Conservation (phyloP, 2,329 filamentous ascomycete species). For the Sclerotinia glacialis region DNA sequence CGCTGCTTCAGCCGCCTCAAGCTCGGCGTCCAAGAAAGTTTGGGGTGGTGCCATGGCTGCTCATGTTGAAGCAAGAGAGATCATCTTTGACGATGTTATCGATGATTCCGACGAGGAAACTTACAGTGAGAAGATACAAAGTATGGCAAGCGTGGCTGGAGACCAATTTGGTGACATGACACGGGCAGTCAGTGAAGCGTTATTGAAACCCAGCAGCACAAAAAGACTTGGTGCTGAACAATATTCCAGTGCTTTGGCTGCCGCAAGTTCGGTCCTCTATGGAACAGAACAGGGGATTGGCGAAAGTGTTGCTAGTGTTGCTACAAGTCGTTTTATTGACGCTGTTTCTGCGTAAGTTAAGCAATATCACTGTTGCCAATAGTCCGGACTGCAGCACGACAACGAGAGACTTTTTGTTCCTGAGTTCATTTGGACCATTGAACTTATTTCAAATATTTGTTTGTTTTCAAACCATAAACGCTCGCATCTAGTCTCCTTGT, state of each 20-base stretch:
- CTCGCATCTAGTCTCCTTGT: too few relatives aligned
- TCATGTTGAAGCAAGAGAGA: slow-evolving; percentile 51
- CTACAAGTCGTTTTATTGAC: slow-evolving; percentile 53
- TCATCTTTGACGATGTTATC: slow-evolving; percentile 46
- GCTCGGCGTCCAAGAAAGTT: slow-evolving; percentile 48
- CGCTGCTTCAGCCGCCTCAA: slow-evolving; percentile 32
- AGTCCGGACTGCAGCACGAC: too few relatives aligned
- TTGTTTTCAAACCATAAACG: too few relatives aligned
- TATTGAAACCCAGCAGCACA: slow-evolving; percentile 45
- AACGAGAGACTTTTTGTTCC: too few relatives aligned
- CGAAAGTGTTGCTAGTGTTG: slow-evolving; percentile 49
- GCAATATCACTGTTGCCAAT: too few relatives aligned
- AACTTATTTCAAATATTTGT: too few relatives aligned
- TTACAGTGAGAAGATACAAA: slow-evolving; percentile 51
- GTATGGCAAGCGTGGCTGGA: slow-evolving; percentile 50
- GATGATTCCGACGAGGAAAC: slow-evolving; percentile 44
- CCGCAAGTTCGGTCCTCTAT: slow-evolving; percentile 56
- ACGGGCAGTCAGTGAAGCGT: slow-evolving; percentile 54
- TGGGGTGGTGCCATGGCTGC: slow-evolving; percentile 44
- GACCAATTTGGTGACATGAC: slow-evolving; percentile 54
- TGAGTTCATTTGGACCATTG: too few relatives aligned
- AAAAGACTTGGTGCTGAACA: slow-evolving; percentile 53
- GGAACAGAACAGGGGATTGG: slow-evolving; percentile 45
- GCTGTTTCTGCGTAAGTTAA: slow-evolving; percentile 54
- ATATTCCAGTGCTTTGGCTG: slow-evolving; percentile 54